Evolutionary conservation across 2,329 filamentous ascomycete genomes (phyloP).

Genomic region (Pseudogymnoascus sp.): DNA sequence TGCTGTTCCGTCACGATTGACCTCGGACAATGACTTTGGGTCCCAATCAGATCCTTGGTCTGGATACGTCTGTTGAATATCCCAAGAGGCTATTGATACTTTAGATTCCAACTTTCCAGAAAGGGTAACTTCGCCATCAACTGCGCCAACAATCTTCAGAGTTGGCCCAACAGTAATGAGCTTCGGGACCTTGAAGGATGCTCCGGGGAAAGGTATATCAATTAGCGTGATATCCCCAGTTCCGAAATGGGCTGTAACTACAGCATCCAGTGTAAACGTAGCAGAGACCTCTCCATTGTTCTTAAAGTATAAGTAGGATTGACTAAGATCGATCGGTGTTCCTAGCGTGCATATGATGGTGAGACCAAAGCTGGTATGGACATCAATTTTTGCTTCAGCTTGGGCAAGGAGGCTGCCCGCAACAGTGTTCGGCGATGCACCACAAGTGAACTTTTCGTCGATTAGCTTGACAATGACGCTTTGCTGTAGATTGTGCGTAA

Average conservation of each 20-base stretch:
- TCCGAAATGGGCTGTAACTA: slow-evolving; percentile 15
- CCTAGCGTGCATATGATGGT: slow-evolving; percentile 15
- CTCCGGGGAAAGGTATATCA: slow-evolving; percentile 23
- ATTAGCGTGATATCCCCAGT: slow-evolving; percentile 18
- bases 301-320: neutral
- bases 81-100: slow-evolving; percentile 25
- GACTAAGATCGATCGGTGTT: neutral
- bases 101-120: slow-evolving; percentile 23
- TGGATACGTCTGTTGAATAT: slow-evolving; percentile 10
- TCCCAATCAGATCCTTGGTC: neutral
- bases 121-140: slow-evolving; percentile 20
- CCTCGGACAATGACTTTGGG: neutral
- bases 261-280: slow-evolving; percentile 10
- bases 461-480: slow-evolving; percentile 15
- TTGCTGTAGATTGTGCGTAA: slow-evolving; percentile 16
- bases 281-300: neutral
- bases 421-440: neutral
- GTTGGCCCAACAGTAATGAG: slow-evolving; percentile 29
- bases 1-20: neutral
- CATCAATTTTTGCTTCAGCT: slow-evolving; percentile 11
- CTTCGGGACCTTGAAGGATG: slow-evolving; percentile 25
- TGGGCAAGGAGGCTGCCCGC: slow-evolving; percentile 12
- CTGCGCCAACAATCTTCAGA: slow-evolving; percentile 21
- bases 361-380: slow-evolving; percentile 15
- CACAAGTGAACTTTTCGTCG: slow-evolving; percentile 14